Evolutionary conservation across 345 rosid genomes (phyloP), one percentile per base, ranked within the genome.

Genomic region (Brassica cretica): DNA sequence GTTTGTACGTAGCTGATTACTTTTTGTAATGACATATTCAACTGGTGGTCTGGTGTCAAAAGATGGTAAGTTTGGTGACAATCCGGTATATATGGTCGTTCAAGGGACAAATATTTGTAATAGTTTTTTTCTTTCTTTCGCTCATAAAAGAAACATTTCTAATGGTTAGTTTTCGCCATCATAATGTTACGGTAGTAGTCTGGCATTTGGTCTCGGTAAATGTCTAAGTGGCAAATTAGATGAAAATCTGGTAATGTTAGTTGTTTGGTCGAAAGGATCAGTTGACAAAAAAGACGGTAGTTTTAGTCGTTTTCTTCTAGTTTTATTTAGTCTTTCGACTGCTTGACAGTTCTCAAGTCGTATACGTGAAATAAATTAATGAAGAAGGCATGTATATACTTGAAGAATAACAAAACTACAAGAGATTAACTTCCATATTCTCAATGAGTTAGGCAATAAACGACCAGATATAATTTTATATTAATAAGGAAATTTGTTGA

Each of bases 401-500:
- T 49, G 39, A 65, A 19, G 63, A 25, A 60, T 12, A 51, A 64
- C 11, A 16, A 70, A 7, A 32, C 5, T 25, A 8, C 5, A n/a
- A 63, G 15, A 49, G 2, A 5, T 35, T 24, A 56, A 16, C 51
- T 12, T 56, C 35, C 27, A 71, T 65, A 65, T 71, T 66, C 29
- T 49, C 39, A 4, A 39, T 32, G 11, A 41, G 63, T 78, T 78
- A 37, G 81, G 81, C 62, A 58, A 55, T 19, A 77, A 70, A 77
- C 16, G 37, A 71, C 64, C 41, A 8, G 10, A 64, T 21, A 78
- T 37, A 15, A 77, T 70, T 71, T 15, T 53, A 11, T 62, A 46
- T 18, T 55, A 1, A 64, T 37, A 16, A 53, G 16, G 10, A n/a
- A 21, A 21, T 25, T 56, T 51, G 65, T 70, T 70, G 44, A 70